These are phyloP conservation scores for Acidiella bohemica DNA, from an alignment of 495 filamentous ascomycete species.

Conservation along the genomic window DNA sequence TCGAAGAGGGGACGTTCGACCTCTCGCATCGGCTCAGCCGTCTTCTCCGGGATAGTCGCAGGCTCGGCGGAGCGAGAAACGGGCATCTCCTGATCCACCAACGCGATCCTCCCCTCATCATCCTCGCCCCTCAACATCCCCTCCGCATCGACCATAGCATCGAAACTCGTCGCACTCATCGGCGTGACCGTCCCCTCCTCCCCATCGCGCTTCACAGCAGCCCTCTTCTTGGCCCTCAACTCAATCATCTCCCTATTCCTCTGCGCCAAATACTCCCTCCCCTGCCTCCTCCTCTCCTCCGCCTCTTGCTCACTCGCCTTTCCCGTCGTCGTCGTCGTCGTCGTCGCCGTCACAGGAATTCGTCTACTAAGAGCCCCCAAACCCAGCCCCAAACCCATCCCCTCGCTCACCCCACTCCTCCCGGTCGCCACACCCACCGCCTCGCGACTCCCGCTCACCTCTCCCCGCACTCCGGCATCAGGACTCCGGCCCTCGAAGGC, in stretches of 20 bases:
- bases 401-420: not conserved
- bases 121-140: slow-evolving; percentile 6
- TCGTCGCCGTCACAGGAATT: slow-evolving; percentile 10
- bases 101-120: not conserved
- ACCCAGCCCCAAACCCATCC: no score
- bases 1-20: slow-evolving; percentile 2
- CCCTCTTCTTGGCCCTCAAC: slow-evolving; percentile 8
- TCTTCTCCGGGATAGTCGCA: not conserved
- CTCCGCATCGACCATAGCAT: slow-evolving; percentile 14
- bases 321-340: no score
- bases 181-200: not conserved
- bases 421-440: slow-evolving; percentile 14
- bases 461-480: slow-evolving; percentile 9
- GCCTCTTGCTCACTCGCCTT: slow-evolving; percentile 14
- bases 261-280: slow-evolving; percentile 16
- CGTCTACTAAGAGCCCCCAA: no score
- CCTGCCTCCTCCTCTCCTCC: slow-evolving; percentile 15
- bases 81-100: slow-evolving; percentile 1
- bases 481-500: slow-evolving; percentile 16
- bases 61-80: slow-evolving; percentile 4
- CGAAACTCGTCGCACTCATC: slow-evolving; percentile 11
- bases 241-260: slow-evolving; percentile 17
- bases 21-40: slow-evolving; percentile 7
- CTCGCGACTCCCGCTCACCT: slow-evolving; percentile 10
- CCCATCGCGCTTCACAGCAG: slow-evolving; percentile 8